These are phyloP conservation scores for Podaxis sp. DNA, from an alignment of 768 basidiomycete genomes.

Conservation along the genomic window DNA sequence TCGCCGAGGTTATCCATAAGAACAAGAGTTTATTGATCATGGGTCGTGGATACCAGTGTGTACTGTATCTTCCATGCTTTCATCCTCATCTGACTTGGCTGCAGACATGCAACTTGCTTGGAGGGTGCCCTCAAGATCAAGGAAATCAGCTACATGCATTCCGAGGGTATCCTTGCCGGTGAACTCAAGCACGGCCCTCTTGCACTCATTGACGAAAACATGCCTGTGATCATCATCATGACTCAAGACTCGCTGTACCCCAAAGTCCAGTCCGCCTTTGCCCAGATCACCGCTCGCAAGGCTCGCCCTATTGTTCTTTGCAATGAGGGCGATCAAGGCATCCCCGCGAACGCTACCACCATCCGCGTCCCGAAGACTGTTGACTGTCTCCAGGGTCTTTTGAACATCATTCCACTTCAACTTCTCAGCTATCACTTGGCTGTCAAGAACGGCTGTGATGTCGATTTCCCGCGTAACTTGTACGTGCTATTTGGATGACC, in stretches of 20 bases:
- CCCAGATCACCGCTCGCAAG: slow-evolving; percentile 97
- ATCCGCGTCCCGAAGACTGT: slow-evolving; percentile 94
- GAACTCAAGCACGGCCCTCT: slow-evolving; percentile 99
- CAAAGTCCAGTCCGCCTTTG: slow-evolving; percentile 94
- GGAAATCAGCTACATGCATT: slow-evolving; percentile 94
- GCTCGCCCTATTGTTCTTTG: slow-evolving; percentile 94
- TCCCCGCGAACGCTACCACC: slow-evolving; percentile 72
- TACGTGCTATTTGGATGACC: slow-evolving; percentile 34
- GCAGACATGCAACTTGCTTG: slow-evolving; percentile 88
- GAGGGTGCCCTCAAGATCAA: slow-evolving; percentile 99
- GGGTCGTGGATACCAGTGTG: slow-evolving; percentile 96
- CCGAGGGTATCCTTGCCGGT: slow-evolving; percentile 90
- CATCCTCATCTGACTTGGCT: neutral
- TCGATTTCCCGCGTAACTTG: slow-evolving; percentile 98
- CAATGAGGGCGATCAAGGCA: slow-evolving; percentile 84
- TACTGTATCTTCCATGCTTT: slow-evolving; percentile 13
- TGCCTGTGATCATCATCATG: slow-evolving; percentile 99
- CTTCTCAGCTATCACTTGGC: slow-evolving; percentile 95
- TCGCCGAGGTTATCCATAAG: slow-evolving; percentile 75
- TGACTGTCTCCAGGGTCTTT: slow-evolving; percentile 89
- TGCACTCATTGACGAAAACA: slow-evolving; percentile 96
- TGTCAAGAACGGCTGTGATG: slow-evolving; percentile 92
- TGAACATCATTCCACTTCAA: slow-evolving; percentile 97
- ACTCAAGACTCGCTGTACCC: slow-evolving; percentile 97
- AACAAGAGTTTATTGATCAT: slow-evolving; percentile 91